Evolutionary conservation across 495 filamentous ascomycete genomes (phyloP), one percentile per base, ranked within the genome.

Genomic region (Daldinia caldariorum): DNA sequence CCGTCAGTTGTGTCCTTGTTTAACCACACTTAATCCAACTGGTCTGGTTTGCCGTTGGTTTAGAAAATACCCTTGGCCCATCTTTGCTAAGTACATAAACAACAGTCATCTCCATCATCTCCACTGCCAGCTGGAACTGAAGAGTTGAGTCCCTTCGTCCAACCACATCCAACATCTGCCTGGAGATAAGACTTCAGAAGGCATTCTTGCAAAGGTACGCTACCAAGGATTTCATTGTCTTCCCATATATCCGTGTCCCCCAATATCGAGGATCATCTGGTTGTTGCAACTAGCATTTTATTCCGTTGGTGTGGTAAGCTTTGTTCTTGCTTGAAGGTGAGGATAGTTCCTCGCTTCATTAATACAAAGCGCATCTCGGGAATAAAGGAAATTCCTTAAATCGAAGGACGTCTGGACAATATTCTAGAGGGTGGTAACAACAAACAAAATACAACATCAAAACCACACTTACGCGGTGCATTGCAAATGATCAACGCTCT

Each of bases 51-150:
- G 22, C 14, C 4, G 43, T 34, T 51, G 13, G 29, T 61, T 20
- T 56, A 26, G 31, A 18, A 55, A n/a, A 73, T 63, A 70, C 20
- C 20, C 53, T 26, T 66, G 58, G 53, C 49, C 49, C 16, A 50
- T 67, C 45, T 43, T 9, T 37, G 57, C 50, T 29, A 32, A 66
- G 41, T 60, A 58, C 39, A 73, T 67, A 70, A 66, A 49, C 67
- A 26, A 26, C 26, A 26, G 26, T 3, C 26, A 26, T 26, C 26
- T 54, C 13, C 38, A 12, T 43, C 13, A n/a, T 57, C 50, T 39
- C 39, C 58, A 73, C 70, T 70, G 37, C 76, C 72, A 79, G 77
- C 74, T 77, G 78, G 79, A 70, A 72, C 79, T 79, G 81, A 78
- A 63, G 62, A 66, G 26, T 58, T 26, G 26, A 16, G 14, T 8